phyloP scores from a whole-genome alignment of 2,329 filamentous ascomycete species.

The Monosporascus sp. region DNA sequence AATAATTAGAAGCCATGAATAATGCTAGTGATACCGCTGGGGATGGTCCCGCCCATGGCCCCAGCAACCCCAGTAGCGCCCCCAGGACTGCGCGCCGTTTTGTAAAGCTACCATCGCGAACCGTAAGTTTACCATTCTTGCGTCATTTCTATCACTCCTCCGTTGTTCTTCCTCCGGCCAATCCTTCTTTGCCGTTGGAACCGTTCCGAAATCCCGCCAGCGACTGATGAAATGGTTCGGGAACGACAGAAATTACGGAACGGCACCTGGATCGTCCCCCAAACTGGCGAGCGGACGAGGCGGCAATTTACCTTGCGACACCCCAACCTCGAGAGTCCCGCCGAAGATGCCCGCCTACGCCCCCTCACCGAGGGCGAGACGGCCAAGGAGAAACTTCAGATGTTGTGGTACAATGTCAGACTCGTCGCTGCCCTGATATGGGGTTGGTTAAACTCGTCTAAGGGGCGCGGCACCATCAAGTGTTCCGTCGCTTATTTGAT shows the following conservation, averaged over 20 bases:
- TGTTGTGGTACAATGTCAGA: slow-evolving; percentile 32
- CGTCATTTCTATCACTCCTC: background rate
- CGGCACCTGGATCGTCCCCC: slow-evolving; percentile 80
- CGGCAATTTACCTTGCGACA: slow-evolving; percentile 71
- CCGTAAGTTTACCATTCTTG: background rate
- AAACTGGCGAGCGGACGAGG: slow-evolving; percentile 77
- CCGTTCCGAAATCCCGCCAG: slow-evolving; percentile 29
- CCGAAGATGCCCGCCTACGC: slow-evolving; percentile 26
- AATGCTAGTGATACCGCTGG: background rate
- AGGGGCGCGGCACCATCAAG: slow-evolving; percentile 77
- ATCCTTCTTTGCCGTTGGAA: slow-evolving; percentile 1
- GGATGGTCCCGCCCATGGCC: background rate
- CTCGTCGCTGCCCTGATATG: slow-evolving; percentile 38
- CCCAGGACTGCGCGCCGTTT: background rate
- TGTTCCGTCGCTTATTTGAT: slow-evolving; percentile 86
- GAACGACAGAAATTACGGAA: slow-evolving; percentile 65
- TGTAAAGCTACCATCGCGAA: background rate
- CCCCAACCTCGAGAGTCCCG: slow-evolving; percentile 33
- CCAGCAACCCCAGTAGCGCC: background rate
- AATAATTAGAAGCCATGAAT: background rate
- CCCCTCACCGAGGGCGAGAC: slow-evolving; percentile 31
- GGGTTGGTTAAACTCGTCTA: slow-evolving; percentile 63
- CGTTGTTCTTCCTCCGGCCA: background rate
- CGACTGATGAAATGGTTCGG: slow-evolving; percentile 45
- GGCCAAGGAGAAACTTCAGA: slow-evolving; percentile 29